Percentiles rank a stretch among this genome's conserved stretches.
Conservation (phyloP, 139 green algal species). For the Limnomonas spitsbergensis region DNA sequence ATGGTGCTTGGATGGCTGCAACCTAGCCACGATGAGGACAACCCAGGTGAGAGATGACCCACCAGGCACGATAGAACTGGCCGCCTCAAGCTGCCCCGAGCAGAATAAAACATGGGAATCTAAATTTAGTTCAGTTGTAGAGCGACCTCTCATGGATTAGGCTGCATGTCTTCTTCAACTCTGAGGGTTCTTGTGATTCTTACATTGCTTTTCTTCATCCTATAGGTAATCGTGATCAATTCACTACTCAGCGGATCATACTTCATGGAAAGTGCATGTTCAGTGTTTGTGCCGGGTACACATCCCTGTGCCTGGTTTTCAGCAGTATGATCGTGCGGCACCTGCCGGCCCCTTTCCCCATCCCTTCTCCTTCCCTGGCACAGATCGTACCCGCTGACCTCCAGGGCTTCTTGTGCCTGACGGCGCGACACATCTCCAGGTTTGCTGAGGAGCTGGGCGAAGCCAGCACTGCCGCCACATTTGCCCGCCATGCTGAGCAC, state of each 20-base stretch:
- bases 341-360: too few relatives aligned
- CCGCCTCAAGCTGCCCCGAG: too few relatives aligned
- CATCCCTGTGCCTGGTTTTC: too few relatives aligned
- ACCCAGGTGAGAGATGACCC: slow-evolving; percentile 50
- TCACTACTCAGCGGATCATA: not conserved
- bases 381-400: slow-evolving; percentile 16
- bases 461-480: slow-evolving; percentile 15
- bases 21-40: slow-evolving; percentile 64
- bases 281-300: not conserved
- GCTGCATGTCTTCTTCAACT: too few relatives aligned
- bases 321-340: too few relatives aligned
- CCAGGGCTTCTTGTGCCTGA: not conserved
- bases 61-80: too few relatives aligned
- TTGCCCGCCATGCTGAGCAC: slow-evolving; percentile 9
- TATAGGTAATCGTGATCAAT: too few relatives aligned
- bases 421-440: slow-evolving; percentile 21
- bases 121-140: too few relatives aligned
- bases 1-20: slow-evolving; percentile 54
- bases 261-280: not conserved
- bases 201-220: too few relatives aligned
- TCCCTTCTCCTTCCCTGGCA: not conserved
- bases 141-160: too few relatives aligned
- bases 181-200: too few relatives aligned
- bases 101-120: too few relatives aligned
- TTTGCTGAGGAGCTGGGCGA: slow-evolving; percentile 21